Evolutionary conservation across 108 stramenopile species (phyloP).

Genomic region (Nitzschia inconspicua): DNA sequence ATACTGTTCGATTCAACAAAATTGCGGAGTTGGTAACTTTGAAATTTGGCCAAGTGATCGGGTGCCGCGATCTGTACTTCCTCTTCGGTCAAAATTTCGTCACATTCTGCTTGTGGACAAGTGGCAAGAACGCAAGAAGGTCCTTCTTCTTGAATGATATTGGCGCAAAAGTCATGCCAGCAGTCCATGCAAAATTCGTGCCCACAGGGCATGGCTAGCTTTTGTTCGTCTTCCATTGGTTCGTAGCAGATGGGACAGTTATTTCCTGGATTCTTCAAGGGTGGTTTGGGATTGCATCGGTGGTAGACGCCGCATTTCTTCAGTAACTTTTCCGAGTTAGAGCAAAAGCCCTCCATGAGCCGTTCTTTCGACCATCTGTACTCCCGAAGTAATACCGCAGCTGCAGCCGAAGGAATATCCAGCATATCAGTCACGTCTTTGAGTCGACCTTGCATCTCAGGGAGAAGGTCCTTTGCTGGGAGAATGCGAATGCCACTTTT

Average conservation of each 20-base stretch:
- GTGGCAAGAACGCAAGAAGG: conserved; percentile 75
- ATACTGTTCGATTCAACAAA: conserved; percentile 93
- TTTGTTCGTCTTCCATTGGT: conserved; percentile 49
- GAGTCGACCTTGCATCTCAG: conserved; percentile 65
- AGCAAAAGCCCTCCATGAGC: conserved; percentile 81
- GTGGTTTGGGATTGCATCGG: conserved; percentile 25
- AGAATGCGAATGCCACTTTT: conserved; percentile 67
- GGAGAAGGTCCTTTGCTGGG: conserved; percentile 58
- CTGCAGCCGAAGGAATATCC: conserved; percentile 71
- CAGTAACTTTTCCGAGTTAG: conserved; percentile 59
- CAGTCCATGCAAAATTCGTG: conserved; percentile 95
- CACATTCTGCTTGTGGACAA: conserved; percentile 91
- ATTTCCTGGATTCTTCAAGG: conserved; percentile 15
- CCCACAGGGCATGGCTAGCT: conserved; percentile 89
- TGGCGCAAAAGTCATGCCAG: conserved; percentile 87
- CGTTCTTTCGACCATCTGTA: conserved; percentile 92
- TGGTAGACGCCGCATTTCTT: conserved; percentile 71
- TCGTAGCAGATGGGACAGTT: conserved; percentile 90
- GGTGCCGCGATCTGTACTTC: conserved; percentile 66
- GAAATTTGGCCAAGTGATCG: conserved; percentile 58
- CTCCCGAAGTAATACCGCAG: conserved; percentile 84
- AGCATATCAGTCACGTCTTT: conserved; percentile 81
- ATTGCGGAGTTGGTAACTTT: conserved; percentile 77
- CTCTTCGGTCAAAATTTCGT: conserved; percentile 80
- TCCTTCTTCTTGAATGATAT: conserved; percentile 77